Percentiles rank a stretch among this genome's conserved stretches.
Evolutionary conservation across 83 land plant species (phyloP).

Genomic region (Diphasiastrum complanatum): DNA sequence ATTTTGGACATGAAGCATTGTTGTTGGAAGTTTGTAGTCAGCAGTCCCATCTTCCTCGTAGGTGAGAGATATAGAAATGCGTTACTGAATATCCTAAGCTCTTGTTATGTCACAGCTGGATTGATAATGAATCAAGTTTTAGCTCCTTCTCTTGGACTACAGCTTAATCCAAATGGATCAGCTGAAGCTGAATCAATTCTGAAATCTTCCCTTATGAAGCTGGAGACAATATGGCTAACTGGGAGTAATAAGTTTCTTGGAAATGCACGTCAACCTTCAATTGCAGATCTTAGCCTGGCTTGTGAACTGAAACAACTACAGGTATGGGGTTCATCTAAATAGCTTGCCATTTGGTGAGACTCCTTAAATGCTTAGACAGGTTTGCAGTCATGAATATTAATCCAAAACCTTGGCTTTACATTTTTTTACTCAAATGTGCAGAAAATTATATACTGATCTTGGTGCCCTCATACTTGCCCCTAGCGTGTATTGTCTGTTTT

Average conservation of each 20-base stretch:
- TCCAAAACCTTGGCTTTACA: background rate
- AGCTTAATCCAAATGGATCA: constrained; percentile 47
- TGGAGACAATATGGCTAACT: constrained; percentile 62
- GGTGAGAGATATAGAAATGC: too few relatives aligned
- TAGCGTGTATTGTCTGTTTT: too few relatives aligned
- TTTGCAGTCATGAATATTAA: background rate
- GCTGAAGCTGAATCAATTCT: constrained; percentile 49
- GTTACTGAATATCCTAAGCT: too few relatives aligned
- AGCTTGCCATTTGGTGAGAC: background rate
- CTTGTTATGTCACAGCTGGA: constrained; percentile 34
- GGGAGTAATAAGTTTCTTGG: constrained; percentile 48
- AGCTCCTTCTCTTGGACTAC: constrained; percentile 54
- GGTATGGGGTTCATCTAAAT: constrained; percentile 32
- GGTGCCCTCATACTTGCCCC: too few relatives aligned
- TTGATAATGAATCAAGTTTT: constrained; percentile 41
- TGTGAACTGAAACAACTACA: constrained; percentile 80
- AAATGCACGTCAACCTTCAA: constrained; percentile 54
- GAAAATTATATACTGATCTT: too few relatives aligned
- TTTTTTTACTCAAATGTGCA: too few relatives aligned
- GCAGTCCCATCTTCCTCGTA: background rate
- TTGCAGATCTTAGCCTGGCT: constrained; percentile 77
- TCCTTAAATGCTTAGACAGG: background rate
- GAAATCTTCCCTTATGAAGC: constrained; percentile 41
- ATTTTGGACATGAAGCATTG: too few relatives aligned
- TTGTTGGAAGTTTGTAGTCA: too few relatives aligned